A percentile compares a stretch with the other conserved stretches of the same genome.
Conservation (phyloP, 192 early-diverging fungal species). For the Umbelopsis isabellina region DNA sequence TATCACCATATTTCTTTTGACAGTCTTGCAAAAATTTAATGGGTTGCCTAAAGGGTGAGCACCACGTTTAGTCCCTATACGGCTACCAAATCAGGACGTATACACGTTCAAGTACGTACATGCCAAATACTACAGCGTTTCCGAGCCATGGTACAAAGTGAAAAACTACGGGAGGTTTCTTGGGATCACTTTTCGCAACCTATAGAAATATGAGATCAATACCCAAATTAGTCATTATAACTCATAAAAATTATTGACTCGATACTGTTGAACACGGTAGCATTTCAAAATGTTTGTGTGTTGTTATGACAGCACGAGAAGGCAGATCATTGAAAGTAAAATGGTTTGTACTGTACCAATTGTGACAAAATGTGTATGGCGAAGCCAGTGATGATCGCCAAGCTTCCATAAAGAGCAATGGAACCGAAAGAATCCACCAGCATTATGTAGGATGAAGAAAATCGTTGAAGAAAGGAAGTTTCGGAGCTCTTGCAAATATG, state of each 20-base stretch:
- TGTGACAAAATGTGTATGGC: slow-evolving; percentile 38
- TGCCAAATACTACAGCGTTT: slow-evolving; percentile 83
- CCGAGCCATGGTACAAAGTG: slow-evolving; percentile 91
- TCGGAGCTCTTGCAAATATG: not conserved
- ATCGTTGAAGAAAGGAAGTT: not conserved
- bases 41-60: slow-evolving; percentile 56
- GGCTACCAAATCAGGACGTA: not conserved
- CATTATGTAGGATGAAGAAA: slow-evolving; percentile 9
- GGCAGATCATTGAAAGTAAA: not conserved
- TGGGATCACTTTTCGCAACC: slow-evolving; percentile 39
- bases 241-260: no score
- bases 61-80: not conserved
- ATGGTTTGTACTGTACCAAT: slow-evolving; percentile 16
- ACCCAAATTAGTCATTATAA: not conserved
- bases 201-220: not conserved
- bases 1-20: slow-evolving; percentile 85
- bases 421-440: slow-evolving; percentile 17
- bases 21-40: slow-evolving; percentile 84
- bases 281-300: not conserved
- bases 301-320: not conserved
- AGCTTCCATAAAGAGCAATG: slow-evolving; percentile 24
- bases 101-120: slow-evolving; percentile 42
- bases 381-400: slow-evolving; percentile 14
- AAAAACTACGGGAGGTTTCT: slow-evolving; percentile 70
- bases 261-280: not conserved